Conservation (phyloP, 805 yeast genomes). For the Cyberlindnera galapagoensis region DNA sequence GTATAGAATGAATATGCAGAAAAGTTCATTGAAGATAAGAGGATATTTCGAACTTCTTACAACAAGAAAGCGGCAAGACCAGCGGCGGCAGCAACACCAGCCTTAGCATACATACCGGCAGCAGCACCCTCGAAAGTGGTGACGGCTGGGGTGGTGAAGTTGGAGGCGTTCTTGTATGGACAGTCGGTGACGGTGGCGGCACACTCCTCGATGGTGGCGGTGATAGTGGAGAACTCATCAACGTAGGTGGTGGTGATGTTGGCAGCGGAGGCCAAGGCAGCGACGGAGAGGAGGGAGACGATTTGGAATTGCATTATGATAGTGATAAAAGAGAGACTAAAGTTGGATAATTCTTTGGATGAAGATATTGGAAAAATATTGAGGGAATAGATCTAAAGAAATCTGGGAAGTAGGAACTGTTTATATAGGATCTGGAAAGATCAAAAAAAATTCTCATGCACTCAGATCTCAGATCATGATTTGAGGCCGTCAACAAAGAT, state of each 20-base stretch:
- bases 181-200: conserved; percentile 12
- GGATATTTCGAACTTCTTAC: conserved; percentile 12
- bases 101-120: conserved; percentile 19
- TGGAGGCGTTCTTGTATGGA: conserved; percentile 16
- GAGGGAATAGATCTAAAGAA: background rate
- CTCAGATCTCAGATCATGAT: no score
- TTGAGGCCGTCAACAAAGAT: no score
- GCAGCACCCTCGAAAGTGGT: conserved; percentile 26
- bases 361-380: background rate
- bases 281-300: conserved; percentile 23
- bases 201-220: conserved; percentile 15
- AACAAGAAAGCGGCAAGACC: conserved; percentile 26
- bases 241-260: conserved; percentile 14
- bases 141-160: conserved; percentile 21
- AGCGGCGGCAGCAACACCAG: conserved; percentile 26
- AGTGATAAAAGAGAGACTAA: conserved; percentile 20
- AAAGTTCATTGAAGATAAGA: no score
- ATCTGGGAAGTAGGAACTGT: background rate
- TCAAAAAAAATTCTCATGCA: no score
- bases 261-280: conserved; percentile 21
- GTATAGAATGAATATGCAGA: no score
- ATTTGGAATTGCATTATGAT: conserved; percentile 27
- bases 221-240: conserved; percentile 8
- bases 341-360: conserved; percentile 16
- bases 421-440: conserved; percentile 5